Evolutionary conservation across 805 yeast genomes (phyloP).

Genomic region (Wickerhamiella parazyma): DNA sequence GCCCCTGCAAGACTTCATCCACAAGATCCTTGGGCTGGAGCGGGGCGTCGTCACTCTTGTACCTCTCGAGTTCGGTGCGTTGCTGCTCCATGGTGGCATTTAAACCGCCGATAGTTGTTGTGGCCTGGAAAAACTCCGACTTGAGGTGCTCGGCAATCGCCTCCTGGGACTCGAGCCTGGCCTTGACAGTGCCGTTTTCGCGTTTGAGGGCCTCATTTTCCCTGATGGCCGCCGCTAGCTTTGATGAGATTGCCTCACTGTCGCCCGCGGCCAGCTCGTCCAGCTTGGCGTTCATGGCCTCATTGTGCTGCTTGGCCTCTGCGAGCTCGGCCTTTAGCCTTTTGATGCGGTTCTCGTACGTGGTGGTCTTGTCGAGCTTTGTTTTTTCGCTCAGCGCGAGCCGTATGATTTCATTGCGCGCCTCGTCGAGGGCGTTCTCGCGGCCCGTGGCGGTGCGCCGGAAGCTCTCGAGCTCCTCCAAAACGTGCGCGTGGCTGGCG

Average conservation of each 20-base stretch:
- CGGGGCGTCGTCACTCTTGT: slow-evolving; percentile 17
- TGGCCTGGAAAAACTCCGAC: slow-evolving; percentile 19
- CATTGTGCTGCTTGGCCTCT: slow-evolving; percentile 31
- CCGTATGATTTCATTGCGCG: neutral
- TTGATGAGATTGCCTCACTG: slow-evolving; percentile 27
- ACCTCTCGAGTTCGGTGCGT: slow-evolving; percentile 17
- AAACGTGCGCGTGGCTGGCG: neutral
- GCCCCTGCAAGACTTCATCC: too few relatives aligned
- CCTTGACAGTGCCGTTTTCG: slow-evolving; percentile 34
- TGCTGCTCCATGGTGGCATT: slow-evolving; percentile 22
- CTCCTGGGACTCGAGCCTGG: slow-evolving; percentile 32
- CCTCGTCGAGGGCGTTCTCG: slow-evolving; percentile 8
- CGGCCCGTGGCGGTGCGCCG: slow-evolving; percentile 6
- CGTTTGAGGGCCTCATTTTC: slow-evolving; percentile 4
- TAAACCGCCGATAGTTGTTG: slow-evolving; percentile 21
- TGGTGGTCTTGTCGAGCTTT: neutral
- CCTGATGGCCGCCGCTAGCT: slow-evolving; percentile 9
- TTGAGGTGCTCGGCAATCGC: slow-evolving; percentile 29
- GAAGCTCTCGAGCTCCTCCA: neutral
- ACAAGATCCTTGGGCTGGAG: slow-evolving; percentile 20
- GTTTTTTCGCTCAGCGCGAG: neutral
- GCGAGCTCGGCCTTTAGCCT: slow-evolving; percentile 23
- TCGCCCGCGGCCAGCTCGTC: neutral
- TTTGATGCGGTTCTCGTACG: slow-evolving; percentile 18
- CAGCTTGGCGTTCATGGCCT: slow-evolving; percentile 26